These are phyloP conservation scores for Daldinia caldariorum DNA, from an alignment of 495 filamentous ascomycete genomes.

Conservation along the genomic window DNA sequence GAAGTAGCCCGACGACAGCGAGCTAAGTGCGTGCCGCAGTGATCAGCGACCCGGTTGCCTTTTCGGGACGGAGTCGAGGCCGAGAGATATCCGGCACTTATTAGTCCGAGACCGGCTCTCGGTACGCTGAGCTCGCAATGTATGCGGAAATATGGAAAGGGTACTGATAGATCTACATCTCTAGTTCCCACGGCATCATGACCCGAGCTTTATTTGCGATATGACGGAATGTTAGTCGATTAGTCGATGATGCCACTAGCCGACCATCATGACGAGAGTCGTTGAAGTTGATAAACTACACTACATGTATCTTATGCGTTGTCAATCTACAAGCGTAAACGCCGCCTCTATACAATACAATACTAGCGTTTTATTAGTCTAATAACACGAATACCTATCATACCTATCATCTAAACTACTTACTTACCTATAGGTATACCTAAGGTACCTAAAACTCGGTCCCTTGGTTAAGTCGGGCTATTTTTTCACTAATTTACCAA, in stretches of 20 bases:
- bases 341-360: background rate
- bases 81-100: slow-evolving; percentile 19
- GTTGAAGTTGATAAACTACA: background rate
- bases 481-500: background rate
- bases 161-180: background rate
- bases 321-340: background rate
- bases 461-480: background rate
- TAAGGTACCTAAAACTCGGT: too few species aligned
- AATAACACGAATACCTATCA: background rate
- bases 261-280: background rate
- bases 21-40: slow-evolving; percentile 22
- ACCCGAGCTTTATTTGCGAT: background rate
- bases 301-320: background rate
- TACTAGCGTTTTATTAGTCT: background rate
- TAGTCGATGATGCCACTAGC: background rate
- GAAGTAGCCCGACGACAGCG: slow-evolving; percentile 15
- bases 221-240: background rate
- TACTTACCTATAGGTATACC: too few species aligned
- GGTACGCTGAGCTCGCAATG: background rate
- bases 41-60: slow-evolving; percentile 30
- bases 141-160: background rate
- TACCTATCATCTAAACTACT: too few species aligned
- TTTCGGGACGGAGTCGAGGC: slow-evolving; percentile 11
- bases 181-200: background rate
- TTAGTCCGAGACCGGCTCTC: slow-evolving; percentile 9